A percentile compares a stretch with the other conserved stretches of the same genome.
Evolutionary conservation across 2,329 filamentous ascomycete genomes (phyloP).

Genomic region (Teratosphaeria epicoccoides): DNA sequence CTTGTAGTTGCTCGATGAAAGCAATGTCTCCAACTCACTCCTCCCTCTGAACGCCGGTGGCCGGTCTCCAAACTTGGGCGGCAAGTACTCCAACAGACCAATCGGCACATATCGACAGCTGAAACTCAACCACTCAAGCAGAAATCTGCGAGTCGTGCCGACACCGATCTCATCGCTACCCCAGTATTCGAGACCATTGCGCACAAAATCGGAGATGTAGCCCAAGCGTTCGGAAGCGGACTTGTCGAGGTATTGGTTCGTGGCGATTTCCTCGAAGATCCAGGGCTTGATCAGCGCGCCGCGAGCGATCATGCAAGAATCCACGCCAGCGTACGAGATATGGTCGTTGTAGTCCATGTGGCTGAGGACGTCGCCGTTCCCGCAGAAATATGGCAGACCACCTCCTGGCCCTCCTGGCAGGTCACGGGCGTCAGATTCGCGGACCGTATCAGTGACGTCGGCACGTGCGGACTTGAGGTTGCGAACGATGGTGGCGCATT

Average conservation of each 20-base stretch:
- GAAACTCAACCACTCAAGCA: constrained; percentile 95
- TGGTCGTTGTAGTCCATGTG: constrained; percentile 77
- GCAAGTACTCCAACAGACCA: constrained; percentile 76
- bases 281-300: constrained; percentile 95
- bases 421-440: constrained; percentile 64
- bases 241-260: constrained; percentile 91
- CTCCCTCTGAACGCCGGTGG: constrained; percentile 74
- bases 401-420: constrained; percentile 58
- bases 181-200: constrained; percentile 88
- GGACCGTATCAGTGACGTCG: constrained; percentile 60
- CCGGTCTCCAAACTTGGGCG: constrained; percentile 78
- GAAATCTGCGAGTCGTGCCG: constrained; percentile 79
- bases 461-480: constrained; percentile 61
- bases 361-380: constrained; percentile 94
- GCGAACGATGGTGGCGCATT: constrained; percentile 77
- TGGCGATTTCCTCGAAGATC: constrained; percentile 93
- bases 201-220: constrained; percentile 80
- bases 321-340: constrained; percentile 66
- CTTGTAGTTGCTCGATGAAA: constrained; percentile 82
- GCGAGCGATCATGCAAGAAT: constrained; percentile 94
- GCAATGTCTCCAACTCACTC: constrained; percentile 85
- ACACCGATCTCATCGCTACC: constrained; percentile 90
- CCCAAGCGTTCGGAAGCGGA: constrained; percentile 73
- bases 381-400: constrained; percentile 61
- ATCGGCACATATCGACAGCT: constrained; percentile 83